Base-by-base conservation (phyloP, 129 eudicot genomes). In the Pulicaria dysenterica region DNA sequence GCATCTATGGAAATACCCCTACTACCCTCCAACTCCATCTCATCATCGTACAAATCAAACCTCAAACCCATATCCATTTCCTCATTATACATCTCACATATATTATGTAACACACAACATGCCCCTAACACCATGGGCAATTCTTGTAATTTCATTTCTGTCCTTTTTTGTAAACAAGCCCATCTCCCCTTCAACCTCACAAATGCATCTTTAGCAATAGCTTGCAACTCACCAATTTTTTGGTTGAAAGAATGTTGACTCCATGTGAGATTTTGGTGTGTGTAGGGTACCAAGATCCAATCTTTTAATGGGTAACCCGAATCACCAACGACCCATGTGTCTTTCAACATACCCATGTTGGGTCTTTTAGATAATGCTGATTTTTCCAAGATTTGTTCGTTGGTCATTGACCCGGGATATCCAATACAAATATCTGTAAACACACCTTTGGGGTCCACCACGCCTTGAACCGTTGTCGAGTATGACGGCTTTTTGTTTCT, bases 371-470 rank as follows among this genome's bases (percentile, higher is more conserved):
- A 87, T 1, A 87, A 69, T 16, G 90, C 81, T 0, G 96, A 90
- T 63, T 81, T 81, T 47, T 87, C 94, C 79, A 90, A 73, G 8
- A 90, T 82, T 43, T 87, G 68, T 57, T 87, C 94, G 62, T 90
- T 87, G 4, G 87, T 46, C 88, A 87, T 78, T 4, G 96, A 83
- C 45, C 94, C 96, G 2, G 96, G 96, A 80, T 85, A 90, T 11
- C 96, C 96, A 1, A 90, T 80, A 11, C 91, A 84, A 2, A 87
- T 74, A 55, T 90, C 96, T 0, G 87, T 90, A 34, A 90, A 85
- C 10, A 83, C 63, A 9, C 94, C 91, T 34, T 64, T 67, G 0
- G 81, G 50, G 54, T 90, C 91, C 7, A 90, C 94, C 1, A 85
- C 76, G 16, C 96, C 96, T 69, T 90, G 96, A 51, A 90, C 85